Evolutionary conservation across 305 asterid genomes (phyloP).

Genomic region (Solanum hybrid): DNA sequence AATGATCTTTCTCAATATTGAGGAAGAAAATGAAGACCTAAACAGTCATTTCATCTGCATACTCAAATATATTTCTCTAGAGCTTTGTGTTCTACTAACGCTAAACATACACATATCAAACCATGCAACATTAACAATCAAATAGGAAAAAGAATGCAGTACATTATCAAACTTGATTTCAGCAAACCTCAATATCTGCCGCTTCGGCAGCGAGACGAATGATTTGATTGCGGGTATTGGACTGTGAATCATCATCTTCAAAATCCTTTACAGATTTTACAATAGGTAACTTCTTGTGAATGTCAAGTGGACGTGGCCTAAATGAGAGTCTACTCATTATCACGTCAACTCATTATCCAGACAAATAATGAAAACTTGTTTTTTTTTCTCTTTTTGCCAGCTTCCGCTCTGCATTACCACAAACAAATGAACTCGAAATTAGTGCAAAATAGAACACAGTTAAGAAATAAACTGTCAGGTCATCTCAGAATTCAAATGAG

Average conservation of each 20-base stretch:
- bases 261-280: conserved; percentile 82
- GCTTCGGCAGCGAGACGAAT: conserved; percentile 72
- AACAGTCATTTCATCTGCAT: not conserved
- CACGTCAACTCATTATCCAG: conserved; percentile 28
- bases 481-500: not conserved
- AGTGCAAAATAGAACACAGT: not conserved
- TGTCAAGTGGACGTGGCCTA: conserved; percentile 98
- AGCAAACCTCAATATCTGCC: conserved; percentile 61
- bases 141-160: not conserved
- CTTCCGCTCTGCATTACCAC: not conserved
- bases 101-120: not conserved
- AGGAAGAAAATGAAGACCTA: not conserved
- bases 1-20: not conserved
- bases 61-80: not conserved
- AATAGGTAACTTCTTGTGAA: conserved; percentile 92
- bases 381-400: not conserved
- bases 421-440: not conserved
- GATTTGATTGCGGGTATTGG: conserved; percentile 81
- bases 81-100: not conserved
- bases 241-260: conserved; percentile 85
- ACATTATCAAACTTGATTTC: not conserved
- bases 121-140: not conserved
- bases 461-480: not conserved
- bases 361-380: not conserved
- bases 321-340: conserved; percentile 92